Evolutionary conservation across 2,329 filamentous ascomycete genomes (phyloP), one percentile per base, ranked within the genome.

Genomic region (Claviceps sp.): DNA sequence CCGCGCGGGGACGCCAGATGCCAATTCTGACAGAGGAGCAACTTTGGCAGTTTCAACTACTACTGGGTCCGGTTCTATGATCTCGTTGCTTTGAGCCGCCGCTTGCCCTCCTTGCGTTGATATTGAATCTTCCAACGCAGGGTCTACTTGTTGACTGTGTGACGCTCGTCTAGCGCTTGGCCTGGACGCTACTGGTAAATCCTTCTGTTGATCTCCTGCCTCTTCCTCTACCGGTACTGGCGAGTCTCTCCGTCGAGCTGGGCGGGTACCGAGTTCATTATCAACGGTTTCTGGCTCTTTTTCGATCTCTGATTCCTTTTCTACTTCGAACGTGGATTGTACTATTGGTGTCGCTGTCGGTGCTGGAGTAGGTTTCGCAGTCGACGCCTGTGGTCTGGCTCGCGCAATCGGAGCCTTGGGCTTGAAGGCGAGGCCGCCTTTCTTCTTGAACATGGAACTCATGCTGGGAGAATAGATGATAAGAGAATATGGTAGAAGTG

Each of bases 371-470:
- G 53, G 45, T 40, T 49, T 55, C 24, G 51, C 38, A 16, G 43
- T 52, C 37, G 54, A 18, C 18, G 42, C 47, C 7, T 58, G 50
- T 40, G 54, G 46, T 44, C 51, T 50, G 14, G 53, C 45, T 61
- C 82, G 78, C 57, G 74, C 72, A 37, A 69, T 65, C 37, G 78
- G 79, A 57, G 78, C 78, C 70, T 85, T 88, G 45, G 84, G 84
- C 64, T 85, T 85, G 70, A 88, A 87, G 69, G 73, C 73, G 53
- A 74, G 70, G 59, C 74, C 73, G 61, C 72, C 74, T 59, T 75
- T 72, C 68, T 86, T 85, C 70, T 86, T 86, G 66, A 84, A 75
- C 70, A 84, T 84, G 55, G 74, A 77, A 69, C 77, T 81, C 73
- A 85, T 84, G 59, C 69, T 73, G 69, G 53, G 14, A 13, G 30